Percentiles rank a stretch among this genome's conserved stretches.
Evolutionary conservation across 257 asterid species (phyloP).

Genomic region (Paraleonurus japonicus): DNA sequence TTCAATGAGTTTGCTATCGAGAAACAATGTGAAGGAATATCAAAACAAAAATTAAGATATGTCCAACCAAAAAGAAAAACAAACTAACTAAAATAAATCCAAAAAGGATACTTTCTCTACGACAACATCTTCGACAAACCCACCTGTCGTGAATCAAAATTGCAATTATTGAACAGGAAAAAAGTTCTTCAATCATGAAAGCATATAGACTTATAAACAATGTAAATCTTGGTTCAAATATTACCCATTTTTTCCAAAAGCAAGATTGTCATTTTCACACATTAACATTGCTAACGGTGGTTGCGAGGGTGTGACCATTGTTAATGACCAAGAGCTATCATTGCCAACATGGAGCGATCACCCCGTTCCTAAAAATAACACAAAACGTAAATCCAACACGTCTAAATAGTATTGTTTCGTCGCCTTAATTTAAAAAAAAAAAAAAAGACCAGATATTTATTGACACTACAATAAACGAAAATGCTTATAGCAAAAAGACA

Average conservation of each 20-base stretch:
- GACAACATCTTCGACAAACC: neutral
- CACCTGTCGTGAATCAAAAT: neutral
- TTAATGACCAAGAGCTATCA: slow-evolving; percentile 97
- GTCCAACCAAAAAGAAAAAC: neutral
- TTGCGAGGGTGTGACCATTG: no score
- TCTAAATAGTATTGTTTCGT: neutral
- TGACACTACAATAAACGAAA: slow-evolving; percentile 7
- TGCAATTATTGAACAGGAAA: neutral
- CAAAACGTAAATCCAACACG: neutral
- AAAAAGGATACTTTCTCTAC: neutral
- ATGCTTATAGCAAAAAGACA: slow-evolving; percentile 89
- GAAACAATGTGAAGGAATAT: neutral
- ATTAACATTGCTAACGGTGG: no score
- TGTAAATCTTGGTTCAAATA: no score
- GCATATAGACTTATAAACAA: neutral
- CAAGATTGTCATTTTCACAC: no score
- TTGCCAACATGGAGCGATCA: slow-evolving; percentile 98
- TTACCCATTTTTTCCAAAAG: no score
- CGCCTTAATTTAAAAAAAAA: neutral
- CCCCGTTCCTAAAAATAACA: slow-evolving; percentile 46
- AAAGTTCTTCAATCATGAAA: neutral
- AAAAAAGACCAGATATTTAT: neutral
- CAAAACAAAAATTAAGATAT: neutral
- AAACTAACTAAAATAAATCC: neutral
- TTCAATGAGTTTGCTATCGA: neutral